phyloP scores from a whole-genome alignment of 2,329 filamentous ascomycete genomes.

The Talaromyces islandicus region DNA sequence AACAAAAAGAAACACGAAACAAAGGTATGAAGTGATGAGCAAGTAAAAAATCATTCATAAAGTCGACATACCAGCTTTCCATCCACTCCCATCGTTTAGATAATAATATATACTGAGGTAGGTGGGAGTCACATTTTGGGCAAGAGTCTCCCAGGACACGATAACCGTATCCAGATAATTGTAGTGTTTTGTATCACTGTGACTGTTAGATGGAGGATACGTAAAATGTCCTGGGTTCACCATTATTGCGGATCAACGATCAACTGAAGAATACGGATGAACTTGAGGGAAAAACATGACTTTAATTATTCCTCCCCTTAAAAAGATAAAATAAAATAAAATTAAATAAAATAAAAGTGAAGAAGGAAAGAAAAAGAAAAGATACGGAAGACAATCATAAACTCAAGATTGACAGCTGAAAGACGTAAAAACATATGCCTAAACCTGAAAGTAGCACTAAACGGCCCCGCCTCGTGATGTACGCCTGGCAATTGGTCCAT shows the following conservation, averaged over 20 bases:
- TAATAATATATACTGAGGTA: conserved; percentile 7
- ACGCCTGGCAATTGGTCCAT: not conserved
- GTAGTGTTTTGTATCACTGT: not conserved
- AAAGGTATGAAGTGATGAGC: not conserved
- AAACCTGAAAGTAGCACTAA: too few relatives aligned
- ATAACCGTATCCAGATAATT: conserved; percentile 5
- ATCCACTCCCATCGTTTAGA: not conserved
- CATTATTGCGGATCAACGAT: not conserved
- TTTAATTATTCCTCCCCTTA: too few relatives aligned
- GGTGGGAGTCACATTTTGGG: not conserved
- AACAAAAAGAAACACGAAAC: not conserved
- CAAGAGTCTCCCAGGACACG: conserved; percentile 4
- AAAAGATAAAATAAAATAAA: too few relatives aligned
- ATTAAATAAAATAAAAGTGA: too few relatives aligned
- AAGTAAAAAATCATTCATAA: not conserved
- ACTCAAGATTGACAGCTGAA: not conserved
- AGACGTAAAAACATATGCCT: not conserved
- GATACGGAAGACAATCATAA: not conserved
- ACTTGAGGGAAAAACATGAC: not conserved
- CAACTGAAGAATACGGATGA: not conserved
- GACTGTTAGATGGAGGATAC: conserved; percentile 4
- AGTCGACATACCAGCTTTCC: not conserved
- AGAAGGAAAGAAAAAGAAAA: not conserved
- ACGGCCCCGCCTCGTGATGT: too few relatives aligned
- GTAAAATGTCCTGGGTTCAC: conserved; percentile 1